Evolutionary conservation across 2,329 filamentous ascomycete genomes (phyloP).

Genomic region (Cladorrhinum sp.): DNA sequence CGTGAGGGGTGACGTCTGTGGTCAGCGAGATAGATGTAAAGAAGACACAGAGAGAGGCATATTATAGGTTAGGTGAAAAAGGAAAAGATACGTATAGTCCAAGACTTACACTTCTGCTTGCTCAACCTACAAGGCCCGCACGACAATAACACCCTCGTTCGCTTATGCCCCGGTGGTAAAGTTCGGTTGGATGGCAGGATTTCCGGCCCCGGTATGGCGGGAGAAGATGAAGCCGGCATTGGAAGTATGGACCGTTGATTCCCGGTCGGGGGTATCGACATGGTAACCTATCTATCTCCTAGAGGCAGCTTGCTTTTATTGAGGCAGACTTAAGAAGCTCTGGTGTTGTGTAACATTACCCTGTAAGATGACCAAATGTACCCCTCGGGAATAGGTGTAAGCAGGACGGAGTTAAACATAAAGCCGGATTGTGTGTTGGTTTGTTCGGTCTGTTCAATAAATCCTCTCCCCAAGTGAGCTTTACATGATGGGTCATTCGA

Average conservation of each 20-base stretch:
- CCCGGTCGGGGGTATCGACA: not conserved
- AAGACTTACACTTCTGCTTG: constrained; percentile 49
- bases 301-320: not conserved
- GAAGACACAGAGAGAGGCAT: too few species aligned
- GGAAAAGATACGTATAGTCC: not conserved
- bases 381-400: not conserved
- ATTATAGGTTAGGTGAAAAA: not conserved
- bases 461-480: too few species aligned
- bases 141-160: constrained; percentile 49
- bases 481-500: too few species aligned
- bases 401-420: not conserved
- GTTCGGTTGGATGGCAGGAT: not conserved
- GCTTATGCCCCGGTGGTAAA: constrained; percentile 34
- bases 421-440: not conserved
- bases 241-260: not conserved
- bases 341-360: too few species aligned
- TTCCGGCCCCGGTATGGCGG: not conserved
- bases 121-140: constrained; percentile 51
- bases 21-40: too few species aligned
- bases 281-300: not conserved
- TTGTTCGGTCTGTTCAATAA: too few species aligned
- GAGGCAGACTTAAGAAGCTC: too few species aligned
- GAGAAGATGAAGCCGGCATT: not conserved
- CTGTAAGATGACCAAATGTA: not conserved
- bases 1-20: too few species aligned